phyloP scores from a whole-genome alignment of 495 filamentous ascomycete genomes.

The Aspergillus panamensis region DNA sequence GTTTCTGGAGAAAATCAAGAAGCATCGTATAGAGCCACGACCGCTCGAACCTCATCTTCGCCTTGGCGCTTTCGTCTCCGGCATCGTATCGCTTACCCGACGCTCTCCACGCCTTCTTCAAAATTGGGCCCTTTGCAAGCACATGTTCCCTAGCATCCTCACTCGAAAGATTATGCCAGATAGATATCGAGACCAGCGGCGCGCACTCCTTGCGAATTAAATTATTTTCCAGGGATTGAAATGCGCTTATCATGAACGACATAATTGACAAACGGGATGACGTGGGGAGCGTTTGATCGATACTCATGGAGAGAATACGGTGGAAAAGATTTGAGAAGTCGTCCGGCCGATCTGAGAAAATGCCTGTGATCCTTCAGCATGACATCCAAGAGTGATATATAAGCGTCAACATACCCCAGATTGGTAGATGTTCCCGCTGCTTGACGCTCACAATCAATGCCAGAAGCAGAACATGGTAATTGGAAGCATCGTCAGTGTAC shows the following conservation, averaged over 20 bases:
- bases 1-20: conserved; percentile 71
- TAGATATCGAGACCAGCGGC: conserved; percentile 87
- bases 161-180: conserved; percentile 88
- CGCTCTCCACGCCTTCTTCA: conserved; percentile 90
- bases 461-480: conserved; percentile 84
- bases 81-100: conserved; percentile 81
- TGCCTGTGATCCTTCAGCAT: conserved; percentile 44
- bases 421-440: conserved; percentile 76
- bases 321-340: conserved; percentile 91
- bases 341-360: conserved; percentile 70
- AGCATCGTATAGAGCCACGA: conserved; percentile 89
- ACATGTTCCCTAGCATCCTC: conserved; percentile 62
- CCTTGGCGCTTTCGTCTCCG: conserved; percentile 74
- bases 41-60: conserved; percentile 83
- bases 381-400: background rate
- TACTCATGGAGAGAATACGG: conserved; percentile 81
- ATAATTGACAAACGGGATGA: conserved; percentile 74
- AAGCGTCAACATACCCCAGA: conserved; percentile 64
- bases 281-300: conserved; percentile 70
- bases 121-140: conserved; percentile 63
- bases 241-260: conserved; percentile 83
- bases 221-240: conserved; percentile 87
- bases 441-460: conserved; percentile 84
- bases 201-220: conserved; percentile 94
- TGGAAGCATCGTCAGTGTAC: conserved; percentile 83